Base-by-base conservation (phyloP, 2,329 filamentous ascomycete species). In the Diaporthe batatas region DNA sequence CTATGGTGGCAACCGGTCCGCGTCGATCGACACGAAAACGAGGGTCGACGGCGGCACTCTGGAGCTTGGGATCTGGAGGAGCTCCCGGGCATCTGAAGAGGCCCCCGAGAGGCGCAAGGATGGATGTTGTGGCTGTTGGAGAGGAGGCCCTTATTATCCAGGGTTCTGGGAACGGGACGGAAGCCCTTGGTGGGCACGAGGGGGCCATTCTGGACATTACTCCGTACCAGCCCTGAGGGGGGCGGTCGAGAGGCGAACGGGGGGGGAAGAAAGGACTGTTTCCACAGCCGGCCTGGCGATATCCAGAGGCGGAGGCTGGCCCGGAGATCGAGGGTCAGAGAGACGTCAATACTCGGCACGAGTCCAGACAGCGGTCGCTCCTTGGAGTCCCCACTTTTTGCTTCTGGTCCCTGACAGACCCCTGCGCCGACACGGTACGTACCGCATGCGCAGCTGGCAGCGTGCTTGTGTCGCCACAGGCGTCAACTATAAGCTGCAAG, bases 241-340 rank as follows among this genome's bases (percentile, higher is more conserved):
- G 29, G 42, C 42, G 6, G 10, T n/a, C 7, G 49, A 36, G 8
- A 36, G 47, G 68, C 39, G 8, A 21, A 58, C 12, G 29, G 29
- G 29, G n/a, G n/a, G n/a, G 47, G 14, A 25, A 6, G 44, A 21
- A 23, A 49, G 23, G 36, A 62, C 11, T 59, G 51, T 23, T 49
- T 39, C 54, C 68, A 70, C 68, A 70, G 34, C 54, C 12, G 34
- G 14, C 68, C 68, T 58, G 68, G 68, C 68, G 68, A 70, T 70
- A 58, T 47, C 47, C 68, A 51, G 42, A 51, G 34, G 14, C 34
- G 68, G 54, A 59, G 54, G 29, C 57, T 21, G 42, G 39, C 29
- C n/a, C 59, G 39, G 54, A 53, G 68, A 70, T 70, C 68, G 68
- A 51, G 67, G 54, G 29, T 21, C 39, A 36, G 14, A 29, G 67